These are phyloP conservation scores for Xerocomellus intermedius DNA, from an alignment of 768 basidiomycete species.

Conservation along the genomic window DNA sequence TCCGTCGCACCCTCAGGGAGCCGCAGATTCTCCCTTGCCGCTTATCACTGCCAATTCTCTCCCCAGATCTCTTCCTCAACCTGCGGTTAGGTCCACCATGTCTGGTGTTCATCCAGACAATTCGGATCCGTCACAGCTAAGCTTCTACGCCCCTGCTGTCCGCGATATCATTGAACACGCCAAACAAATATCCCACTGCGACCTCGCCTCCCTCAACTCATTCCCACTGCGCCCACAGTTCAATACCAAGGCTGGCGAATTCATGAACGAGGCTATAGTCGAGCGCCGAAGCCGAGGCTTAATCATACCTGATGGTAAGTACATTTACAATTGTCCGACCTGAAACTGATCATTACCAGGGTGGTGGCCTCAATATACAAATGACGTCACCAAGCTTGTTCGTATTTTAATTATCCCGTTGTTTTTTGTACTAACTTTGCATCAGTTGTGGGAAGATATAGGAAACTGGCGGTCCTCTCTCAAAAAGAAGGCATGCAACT, in stretches of 20 bases:
- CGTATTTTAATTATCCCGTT: too few species aligned
- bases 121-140: background rate
- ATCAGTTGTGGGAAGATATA: too few species aligned
- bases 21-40: too few species aligned
- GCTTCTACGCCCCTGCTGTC: background rate
- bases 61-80: too few species aligned
- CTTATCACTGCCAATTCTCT: too few species aligned
- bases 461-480: background rate
- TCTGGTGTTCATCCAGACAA: too few species aligned
- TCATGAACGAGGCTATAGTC: background rate
- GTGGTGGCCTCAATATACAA: background rate
- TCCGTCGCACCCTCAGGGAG: too few species aligned
- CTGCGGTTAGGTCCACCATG: too few species aligned
- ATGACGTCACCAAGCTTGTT: background rate
- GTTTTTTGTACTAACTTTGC: too few species aligned
- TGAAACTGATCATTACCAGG: background rate
- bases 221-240: background rate
- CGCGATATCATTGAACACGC: background rate
- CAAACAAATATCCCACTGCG: background rate
- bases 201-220: background rate
- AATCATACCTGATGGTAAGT: background rate
- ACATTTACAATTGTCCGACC: too few species aligned
- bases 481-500: background rate
- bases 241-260: background rate
- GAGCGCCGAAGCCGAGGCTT: background rate